phyloP scores from a whole-genome alignment of 2,329 filamentous ascomycete genomes.

The Juglanconis sp. region DNA sequence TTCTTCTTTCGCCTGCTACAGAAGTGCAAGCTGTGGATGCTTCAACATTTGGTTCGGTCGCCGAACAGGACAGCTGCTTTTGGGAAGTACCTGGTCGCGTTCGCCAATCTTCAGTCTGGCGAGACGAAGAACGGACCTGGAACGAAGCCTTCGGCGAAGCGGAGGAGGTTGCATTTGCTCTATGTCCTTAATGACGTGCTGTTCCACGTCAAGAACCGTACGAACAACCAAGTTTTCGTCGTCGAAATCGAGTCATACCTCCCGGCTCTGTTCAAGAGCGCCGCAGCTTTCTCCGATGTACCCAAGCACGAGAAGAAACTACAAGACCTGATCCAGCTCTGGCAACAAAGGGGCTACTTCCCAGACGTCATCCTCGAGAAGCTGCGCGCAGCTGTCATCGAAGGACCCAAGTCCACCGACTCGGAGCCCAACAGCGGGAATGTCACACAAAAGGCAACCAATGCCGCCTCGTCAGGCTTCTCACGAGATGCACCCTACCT shows the following conservation, averaged over 20 bases:
- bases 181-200: slow-evolving; percentile 78
- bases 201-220: slow-evolving; percentile 60
- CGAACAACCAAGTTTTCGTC: slow-evolving; percentile 48
- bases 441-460: slow-evolving; percentile 41
- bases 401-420: slow-evolving; percentile 30
- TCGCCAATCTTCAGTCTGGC: slow-evolving; percentile 55
- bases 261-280: slow-evolving; percentile 56
- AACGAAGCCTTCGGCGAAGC: slow-evolving; percentile 53
- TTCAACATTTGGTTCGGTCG: slow-evolving; percentile 68
- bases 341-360: slow-evolving; percentile 67
- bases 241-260: slow-evolving; percentile 57
- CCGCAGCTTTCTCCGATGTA: slow-evolving; percentile 55
- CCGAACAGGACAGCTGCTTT: slow-evolving; percentile 62
- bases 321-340: slow-evolving; percentile 61
- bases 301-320: slow-evolving; percentile 67
- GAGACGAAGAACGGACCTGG: slow-evolving; percentile 30
- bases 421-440: slow-evolving; percentile 13
- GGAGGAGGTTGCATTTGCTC: slow-evolving; percentile 71
- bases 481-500: slow-evolving; percentile 56
- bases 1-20: slow-evolving; percentile 41
- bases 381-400: slow-evolving; percentile 56
- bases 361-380: slow-evolving; percentile 48
- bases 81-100: slow-evolving; percentile 70
- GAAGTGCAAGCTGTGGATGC: slow-evolving; percentile 86
- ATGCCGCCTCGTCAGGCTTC: background rate